A percentile compares a stretch with the other conserved stretches of the same genome.
Conservation (phyloP, 2,329 filamentous ascomycete genomes). For the Ceratocystis alfenasii region DNA sequence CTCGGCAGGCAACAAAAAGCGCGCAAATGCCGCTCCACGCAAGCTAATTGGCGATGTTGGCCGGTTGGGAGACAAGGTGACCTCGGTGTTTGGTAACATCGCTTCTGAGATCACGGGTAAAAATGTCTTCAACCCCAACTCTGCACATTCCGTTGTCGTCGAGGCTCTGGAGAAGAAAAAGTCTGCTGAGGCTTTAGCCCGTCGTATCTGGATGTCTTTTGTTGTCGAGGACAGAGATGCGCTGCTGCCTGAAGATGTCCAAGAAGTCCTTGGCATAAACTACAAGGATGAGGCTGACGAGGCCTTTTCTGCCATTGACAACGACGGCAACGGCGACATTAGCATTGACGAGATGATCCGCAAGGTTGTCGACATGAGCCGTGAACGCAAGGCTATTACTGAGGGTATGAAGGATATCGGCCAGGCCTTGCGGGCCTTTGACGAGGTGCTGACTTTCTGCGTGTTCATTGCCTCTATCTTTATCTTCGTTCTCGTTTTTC, state of each 20-base stretch:
- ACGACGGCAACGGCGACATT: constrained; percentile 85
- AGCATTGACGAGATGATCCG: constrained; percentile 90
- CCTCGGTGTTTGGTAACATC: constrained; percentile 82
- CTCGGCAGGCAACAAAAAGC: constrained; percentile 40
- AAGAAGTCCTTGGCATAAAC: constrained; percentile 70
- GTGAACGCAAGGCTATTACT: constrained; percentile 75
- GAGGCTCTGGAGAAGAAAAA: constrained; percentile 75
- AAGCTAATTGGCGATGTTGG: constrained; percentile 65
- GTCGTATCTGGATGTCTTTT: constrained; percentile 95
- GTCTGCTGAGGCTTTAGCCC: constrained; percentile 84
- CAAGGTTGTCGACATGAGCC: constrained; percentile 70
- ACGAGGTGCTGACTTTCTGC: constrained; percentile 70
- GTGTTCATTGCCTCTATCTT: constrained; percentile 72
- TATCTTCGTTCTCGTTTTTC: constrained; percentile 83
- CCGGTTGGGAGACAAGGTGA: constrained; percentile 83
- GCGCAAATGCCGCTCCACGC: constrained; percentile 62
- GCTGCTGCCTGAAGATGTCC: constrained; percentile 66
- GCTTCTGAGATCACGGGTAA: constrained; percentile 92
- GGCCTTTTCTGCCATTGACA: constrained; percentile 68
- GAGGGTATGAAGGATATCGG: constrained; percentile 97
- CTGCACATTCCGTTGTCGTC: constrained; percentile 78
- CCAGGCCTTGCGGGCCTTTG: constrained; percentile 82
- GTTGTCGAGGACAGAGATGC: constrained; percentile 79
- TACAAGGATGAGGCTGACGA: constrained; percentile 72
- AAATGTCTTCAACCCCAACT: constrained; percentile 85